Conservation (phyloP, 176 grass and related monocot genomes). For the Ampelocalamus luodianensis region DNA sequence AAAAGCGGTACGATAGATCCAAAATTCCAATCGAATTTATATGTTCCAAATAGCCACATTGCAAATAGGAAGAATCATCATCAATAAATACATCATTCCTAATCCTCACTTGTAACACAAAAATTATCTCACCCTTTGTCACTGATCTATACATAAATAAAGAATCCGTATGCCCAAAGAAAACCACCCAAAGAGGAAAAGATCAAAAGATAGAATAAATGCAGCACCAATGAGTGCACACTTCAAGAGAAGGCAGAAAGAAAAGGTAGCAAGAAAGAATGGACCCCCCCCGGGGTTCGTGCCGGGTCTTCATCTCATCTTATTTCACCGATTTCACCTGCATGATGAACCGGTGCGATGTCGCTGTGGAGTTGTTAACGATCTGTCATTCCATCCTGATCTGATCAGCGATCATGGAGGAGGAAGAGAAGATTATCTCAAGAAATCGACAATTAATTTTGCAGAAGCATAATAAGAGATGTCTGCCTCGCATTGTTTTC, state of each 20-base stretch:
- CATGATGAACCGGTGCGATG: slow-evolving; percentile 31
- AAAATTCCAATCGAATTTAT: background rate
- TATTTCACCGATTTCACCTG: background rate
- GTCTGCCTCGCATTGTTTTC: background rate
- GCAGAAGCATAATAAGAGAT: background rate
- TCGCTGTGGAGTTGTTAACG: slow-evolving; percentile 44
- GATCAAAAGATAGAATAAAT: slow-evolving; percentile 13
- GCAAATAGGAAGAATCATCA: background rate
- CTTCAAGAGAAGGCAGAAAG: background rate
- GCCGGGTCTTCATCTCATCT: slow-evolving; percentile 13
- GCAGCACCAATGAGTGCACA: slow-evolving; percentile 28
- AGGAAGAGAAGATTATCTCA: slow-evolving; percentile 9
- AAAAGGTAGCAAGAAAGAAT: slow-evolving; percentile 29
- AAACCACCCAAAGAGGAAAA: slow-evolving; percentile 12
- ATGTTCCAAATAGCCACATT: background rate
- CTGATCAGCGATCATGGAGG: background rate
- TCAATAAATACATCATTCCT: background rate
- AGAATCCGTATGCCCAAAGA: slow-evolving; percentile 34
- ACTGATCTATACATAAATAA: slow-evolving; percentile 44
- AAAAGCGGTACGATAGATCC: too few relatives aligned
- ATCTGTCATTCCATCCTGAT: slow-evolving; percentile 5
- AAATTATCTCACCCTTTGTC: slow-evolving; percentile 3
- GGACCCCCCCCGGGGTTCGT: background rate
- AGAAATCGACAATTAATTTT: background rate
- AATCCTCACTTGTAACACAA: background rate